phyloP scores from a whole-genome alignment of 148 eudicot species.

The Tetragonia tetragonoides region DNA sequence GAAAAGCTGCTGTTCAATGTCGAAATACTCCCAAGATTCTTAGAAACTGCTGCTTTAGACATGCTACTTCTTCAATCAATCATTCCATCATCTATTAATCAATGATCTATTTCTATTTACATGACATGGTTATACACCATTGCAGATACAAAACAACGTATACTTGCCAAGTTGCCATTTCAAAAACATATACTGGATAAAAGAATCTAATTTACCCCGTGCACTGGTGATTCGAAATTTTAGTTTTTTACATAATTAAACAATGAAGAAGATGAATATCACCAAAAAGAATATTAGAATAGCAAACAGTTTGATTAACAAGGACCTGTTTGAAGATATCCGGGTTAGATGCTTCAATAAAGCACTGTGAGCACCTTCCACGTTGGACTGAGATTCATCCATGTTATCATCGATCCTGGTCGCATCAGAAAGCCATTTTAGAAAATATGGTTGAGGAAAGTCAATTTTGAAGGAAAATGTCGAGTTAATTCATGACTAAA shows the following conservation, averaged over 20 bases:
- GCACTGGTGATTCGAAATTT: background rate
- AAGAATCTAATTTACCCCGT: background rate
- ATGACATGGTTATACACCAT: constrained; percentile 2
- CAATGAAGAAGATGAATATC: constrained; percentile 65
- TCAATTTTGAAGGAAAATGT: background rate
- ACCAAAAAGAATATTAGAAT: constrained; percentile 62
- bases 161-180: background rate
- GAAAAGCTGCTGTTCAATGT: background rate
- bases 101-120: constrained; percentile 15
- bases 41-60: background rate
- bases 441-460: background rate
- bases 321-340: constrained; percentile 84
- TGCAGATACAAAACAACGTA: background rate
- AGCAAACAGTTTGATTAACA: constrained; percentile 73
- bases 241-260: constrained; percentile 22
- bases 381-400: constrained; percentile 74
- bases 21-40: background rate
- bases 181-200: constrained; percentile 10
- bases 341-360: constrained; percentile 63
- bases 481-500: background rate
- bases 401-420: constrained; percentile 82
- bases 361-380: constrained; percentile 77
- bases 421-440: background rate
- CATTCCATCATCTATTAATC: background rate
- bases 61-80: background rate